phyloP scores from a whole-genome alignment of 306 rosid species.

The Canavalia gladiata region DNA sequence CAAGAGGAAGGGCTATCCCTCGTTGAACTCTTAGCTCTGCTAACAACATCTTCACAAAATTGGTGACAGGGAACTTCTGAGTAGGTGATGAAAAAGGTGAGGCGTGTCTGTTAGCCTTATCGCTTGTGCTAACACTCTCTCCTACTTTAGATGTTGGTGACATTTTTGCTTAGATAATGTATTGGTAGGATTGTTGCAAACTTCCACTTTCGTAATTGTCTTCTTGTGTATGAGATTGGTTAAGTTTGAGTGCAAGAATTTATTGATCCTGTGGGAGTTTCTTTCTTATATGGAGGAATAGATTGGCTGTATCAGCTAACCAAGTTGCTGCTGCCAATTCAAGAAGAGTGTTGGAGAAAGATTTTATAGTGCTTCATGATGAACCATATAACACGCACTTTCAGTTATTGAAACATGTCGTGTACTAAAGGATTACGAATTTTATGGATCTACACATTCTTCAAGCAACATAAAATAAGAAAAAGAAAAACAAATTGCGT shows the following conservation, averaged over 20 bases:
- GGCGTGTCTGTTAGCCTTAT: constrained; percentile 22
- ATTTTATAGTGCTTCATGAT: constrained; percentile 49
- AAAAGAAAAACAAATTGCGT: too few relatives aligned
- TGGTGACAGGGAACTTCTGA: constrained; percentile 47
- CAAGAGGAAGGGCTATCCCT: constrained; percentile 65
- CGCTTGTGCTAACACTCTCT: constrained; percentile 41
- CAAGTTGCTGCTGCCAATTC: constrained; percentile 48
- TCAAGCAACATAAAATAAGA: too few relatives aligned
- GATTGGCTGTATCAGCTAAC: constrained; percentile 1
- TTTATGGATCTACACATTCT: too few relatives aligned
- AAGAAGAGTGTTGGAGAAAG: constrained; percentile 17
- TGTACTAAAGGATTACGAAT: too few relatives aligned
- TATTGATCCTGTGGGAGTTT: constrained; percentile 46
- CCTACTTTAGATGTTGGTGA: constrained; percentile 45
- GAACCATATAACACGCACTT: constrained; percentile 21
- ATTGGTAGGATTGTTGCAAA: constrained; percentile 35
- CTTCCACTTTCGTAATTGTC: background rate
- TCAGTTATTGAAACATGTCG: background rate
- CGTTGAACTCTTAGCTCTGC: constrained; percentile 65
- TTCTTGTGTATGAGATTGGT: constrained; percentile 36
- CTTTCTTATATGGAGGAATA: constrained; percentile 25
- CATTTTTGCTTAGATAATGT: constrained; percentile 49
- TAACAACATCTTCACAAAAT: constrained; percentile 40
- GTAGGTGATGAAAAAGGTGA: constrained; percentile 23
- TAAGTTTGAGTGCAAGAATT: constrained; percentile 54